Percentiles rank a stretch among this genome's conserved stretches.
phyloP scores from a whole-genome alignment of 2,329 filamentous ascomycete species.

The Cryphonectria nitschkei region DNA sequence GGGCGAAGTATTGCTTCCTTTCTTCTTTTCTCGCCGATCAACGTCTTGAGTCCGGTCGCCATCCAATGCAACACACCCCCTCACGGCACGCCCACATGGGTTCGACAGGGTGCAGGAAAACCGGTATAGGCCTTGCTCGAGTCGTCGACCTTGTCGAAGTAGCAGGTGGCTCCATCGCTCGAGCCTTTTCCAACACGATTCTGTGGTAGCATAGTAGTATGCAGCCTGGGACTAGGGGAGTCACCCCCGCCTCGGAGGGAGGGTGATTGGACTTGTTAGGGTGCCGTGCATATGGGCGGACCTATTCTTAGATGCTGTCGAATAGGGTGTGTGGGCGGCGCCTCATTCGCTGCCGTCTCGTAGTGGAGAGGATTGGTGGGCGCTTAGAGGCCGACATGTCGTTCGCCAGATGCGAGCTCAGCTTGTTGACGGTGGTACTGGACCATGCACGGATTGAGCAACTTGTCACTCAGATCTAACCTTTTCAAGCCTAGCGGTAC shows the following conservation, averaged over 20 bases:
- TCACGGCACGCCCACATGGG: background rate
- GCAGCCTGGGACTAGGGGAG: background rate
- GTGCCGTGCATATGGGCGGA: constrained; percentile 12
- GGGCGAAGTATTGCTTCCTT: background rate
- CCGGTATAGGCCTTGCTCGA: background rate
- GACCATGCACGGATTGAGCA: background rate
- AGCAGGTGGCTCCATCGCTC: background rate
- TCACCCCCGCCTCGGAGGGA: background rate
- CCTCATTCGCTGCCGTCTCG: constrained; percentile 17
- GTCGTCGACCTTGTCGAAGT: background rate
- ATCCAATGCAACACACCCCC: background rate
- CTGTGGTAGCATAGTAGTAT: background rate
- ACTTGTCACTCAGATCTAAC: background rate
- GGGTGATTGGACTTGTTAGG: constrained; percentile 12
- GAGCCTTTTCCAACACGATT: background rate
- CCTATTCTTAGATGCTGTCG: constrained; percentile 18
- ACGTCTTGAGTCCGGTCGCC: background rate
- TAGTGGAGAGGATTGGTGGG: constrained; percentile 16
- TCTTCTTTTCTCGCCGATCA: background rate
- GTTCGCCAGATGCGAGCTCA: constrained; percentile 4
- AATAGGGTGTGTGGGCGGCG: background rate
- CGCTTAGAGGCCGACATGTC: constrained; percentile 17
- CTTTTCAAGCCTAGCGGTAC: constrained; percentile 12
- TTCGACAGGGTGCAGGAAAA: background rate
- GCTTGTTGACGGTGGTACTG: background rate